phyloP scores from a whole-genome alignment of 129 eudicot genomes.

The Helianthus tuberosus region DNA sequence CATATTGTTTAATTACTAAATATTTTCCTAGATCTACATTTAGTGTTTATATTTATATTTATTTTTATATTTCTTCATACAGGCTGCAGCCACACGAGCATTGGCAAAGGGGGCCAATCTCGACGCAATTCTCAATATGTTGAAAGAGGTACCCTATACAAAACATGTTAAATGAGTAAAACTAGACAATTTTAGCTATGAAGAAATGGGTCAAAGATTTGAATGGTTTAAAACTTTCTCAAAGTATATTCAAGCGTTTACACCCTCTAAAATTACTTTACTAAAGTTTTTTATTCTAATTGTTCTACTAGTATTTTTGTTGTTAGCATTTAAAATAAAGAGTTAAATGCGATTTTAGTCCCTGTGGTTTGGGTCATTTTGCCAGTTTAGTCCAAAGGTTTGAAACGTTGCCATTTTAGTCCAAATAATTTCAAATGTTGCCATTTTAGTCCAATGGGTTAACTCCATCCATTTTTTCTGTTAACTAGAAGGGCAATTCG shows the following conservation, averaged over 20 bases:
- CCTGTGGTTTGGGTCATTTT: too few species aligned
- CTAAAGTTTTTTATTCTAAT: background rate
- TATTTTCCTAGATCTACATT: background rate
- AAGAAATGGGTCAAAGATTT: background rate
- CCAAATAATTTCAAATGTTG: too few species aligned
- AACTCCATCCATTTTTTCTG: too few species aligned
- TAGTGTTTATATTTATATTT: background rate
- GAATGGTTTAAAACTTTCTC: background rate
- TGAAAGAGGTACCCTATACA: conserved; percentile 55
- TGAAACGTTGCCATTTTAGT: too few species aligned
- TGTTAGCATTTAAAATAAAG: background rate
- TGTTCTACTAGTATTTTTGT: background rate
- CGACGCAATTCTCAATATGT: conserved; percentile 69
- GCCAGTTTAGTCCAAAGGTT: too few species aligned
- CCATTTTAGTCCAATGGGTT: too few species aligned
- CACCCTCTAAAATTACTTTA: background rate
- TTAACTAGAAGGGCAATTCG: too few species aligned
- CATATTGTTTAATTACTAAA: background rate
- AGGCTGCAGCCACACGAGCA: conserved; percentile 97
- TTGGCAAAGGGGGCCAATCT: conserved; percentile 78
- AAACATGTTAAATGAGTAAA: background rate
- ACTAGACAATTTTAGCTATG: background rate
- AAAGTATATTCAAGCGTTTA: background rate
- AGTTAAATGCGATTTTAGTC: too few species aligned
- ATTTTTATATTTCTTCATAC: conserved; percentile 2